These are phyloP conservation scores for Penicillium goetzii DNA, from an alignment of 495 filamentous ascomycete genomes.

Conservation along the genomic window DNA sequence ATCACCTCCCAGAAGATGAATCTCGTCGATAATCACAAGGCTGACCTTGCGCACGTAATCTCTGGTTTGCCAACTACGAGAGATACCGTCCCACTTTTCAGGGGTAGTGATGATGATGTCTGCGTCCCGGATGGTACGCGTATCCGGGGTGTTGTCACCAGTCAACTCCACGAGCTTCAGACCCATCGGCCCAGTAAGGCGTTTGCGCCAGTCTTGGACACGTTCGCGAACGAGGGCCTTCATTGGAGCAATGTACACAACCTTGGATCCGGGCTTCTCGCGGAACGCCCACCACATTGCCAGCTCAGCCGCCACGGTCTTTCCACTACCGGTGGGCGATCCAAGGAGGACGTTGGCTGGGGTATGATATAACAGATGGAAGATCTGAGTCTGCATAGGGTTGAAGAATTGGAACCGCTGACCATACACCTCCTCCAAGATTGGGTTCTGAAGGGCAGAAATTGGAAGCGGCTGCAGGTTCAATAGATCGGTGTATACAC, in stretches of 20 bases:
- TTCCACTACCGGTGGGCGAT: conserved; percentile 96
- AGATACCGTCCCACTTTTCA: conserved; percentile 99
- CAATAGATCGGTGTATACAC: conserved; percentile 91
- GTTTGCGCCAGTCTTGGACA: conserved; percentile 89
- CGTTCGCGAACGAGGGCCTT: conserved; percentile 96
- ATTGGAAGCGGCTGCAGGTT: conserved; percentile 91
- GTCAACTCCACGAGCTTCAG: conserved; percentile 94
- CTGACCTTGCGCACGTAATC: conserved; percentile 94
- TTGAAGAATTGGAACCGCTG: conserved; percentile 95
- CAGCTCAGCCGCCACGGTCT: conserved; percentile 92
- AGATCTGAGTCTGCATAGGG: conserved; percentile 98
- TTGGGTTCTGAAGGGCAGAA: conserved; percentile 82
- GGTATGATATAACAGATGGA: conserved; percentile 93
- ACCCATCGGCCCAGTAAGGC: conserved; percentile 82
- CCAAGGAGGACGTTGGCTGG: conserved; percentile 89
- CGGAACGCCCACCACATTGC: conserved; percentile 99
- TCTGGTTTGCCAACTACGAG: conserved; percentile 95
- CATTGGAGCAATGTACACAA: conserved; percentile 99
- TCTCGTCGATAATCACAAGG: conserved; percentile 98
- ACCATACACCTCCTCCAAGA: conserved; percentile 84
- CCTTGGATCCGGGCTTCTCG: conserved; percentile 93
- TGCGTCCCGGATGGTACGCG: conserved; percentile 87
- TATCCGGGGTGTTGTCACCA: conserved; percentile 97
- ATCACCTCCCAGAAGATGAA: conserved; percentile 93
- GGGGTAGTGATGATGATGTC: conserved; percentile 99